A percentile compares a stretch with the other conserved stretches of the same genome.
Evolutionary conservation across 345 rosid genomes (phyloP).

Genomic region (Populus simonii): DNA sequence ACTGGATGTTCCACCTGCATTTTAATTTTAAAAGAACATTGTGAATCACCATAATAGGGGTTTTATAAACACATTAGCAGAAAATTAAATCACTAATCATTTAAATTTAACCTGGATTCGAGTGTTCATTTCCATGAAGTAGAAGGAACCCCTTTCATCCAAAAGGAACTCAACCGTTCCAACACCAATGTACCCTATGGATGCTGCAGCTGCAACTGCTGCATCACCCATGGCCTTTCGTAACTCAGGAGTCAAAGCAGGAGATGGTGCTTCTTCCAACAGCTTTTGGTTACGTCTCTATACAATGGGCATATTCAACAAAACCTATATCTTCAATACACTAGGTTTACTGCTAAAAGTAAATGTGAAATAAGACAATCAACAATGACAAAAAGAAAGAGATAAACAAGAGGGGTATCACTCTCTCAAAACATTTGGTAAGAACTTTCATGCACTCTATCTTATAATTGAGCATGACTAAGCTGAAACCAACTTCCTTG

Average conservation of each 20-base stretch:
- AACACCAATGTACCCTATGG: constrained; percentile 94
- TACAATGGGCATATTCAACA: constrained; percentile 23
- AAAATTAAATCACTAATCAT: not conserved
- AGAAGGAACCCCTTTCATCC: constrained; percentile 97
- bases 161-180: constrained; percentile 96
- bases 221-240: constrained; percentile 99
- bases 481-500: not conserved
- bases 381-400: not conserved
- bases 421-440: not conserved
- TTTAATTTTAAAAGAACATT: constrained; percentile 11
- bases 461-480: not conserved
- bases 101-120: constrained; percentile 79
- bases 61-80: not conserved
- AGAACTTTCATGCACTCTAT: not conserved
- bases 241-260: constrained; percentile 89
- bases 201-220: constrained; percentile 99
- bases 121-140: constrained; percentile 99
- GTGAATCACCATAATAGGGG: not conserved
- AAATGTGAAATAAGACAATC: not conserved
- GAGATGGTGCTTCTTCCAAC: constrained; percentile 98
- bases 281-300: constrained; percentile 97
- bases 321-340: constrained; percentile 10
- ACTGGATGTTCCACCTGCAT: constrained; percentile 97
- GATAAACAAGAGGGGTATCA: not conserved
- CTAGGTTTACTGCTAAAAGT: constrained; percentile 8